phyloP scores from a whole-genome alignment of 1,139 yeast genomes.

The Scheffersomyces lignicola region DNA sequence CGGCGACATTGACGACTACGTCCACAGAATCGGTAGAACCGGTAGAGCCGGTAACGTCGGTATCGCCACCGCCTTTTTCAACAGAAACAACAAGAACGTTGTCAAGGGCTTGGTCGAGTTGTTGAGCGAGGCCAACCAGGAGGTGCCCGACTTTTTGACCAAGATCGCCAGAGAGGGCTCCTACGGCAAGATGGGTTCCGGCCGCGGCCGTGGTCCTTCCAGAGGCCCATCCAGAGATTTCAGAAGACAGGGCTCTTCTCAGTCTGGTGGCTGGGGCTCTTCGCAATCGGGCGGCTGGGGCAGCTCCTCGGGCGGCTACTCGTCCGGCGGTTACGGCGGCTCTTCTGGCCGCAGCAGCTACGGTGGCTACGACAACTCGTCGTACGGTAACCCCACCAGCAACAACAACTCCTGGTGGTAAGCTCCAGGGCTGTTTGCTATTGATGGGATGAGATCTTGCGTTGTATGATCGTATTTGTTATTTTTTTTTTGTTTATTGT shows the following conservation, averaged over 20 bases:
- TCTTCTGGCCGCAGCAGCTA: constrained; percentile 11
- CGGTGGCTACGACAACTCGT: constrained; percentile 20
- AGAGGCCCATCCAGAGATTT: constrained; percentile 53
- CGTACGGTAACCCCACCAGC: constrained; percentile 36
- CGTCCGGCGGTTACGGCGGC: constrained; percentile 13
- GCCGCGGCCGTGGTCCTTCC: constrained; percentile 50
- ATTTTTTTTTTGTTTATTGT: constrained; percentile 8
- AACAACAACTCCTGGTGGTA: constrained; percentile 50
- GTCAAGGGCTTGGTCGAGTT: constrained; percentile 87
- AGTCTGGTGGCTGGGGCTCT: constrained; percentile 24
- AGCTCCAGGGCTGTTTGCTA: constrained; percentile 5
- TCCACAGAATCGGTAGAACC: constrained; percentile 99
- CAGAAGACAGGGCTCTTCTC: constrained; percentile 48
- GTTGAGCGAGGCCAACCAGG: constrained; percentile 95
- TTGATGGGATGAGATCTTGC: background rate
- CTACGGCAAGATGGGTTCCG: constrained; percentile 42
- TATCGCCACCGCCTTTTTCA: constrained; percentile 96
- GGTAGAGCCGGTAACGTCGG: constrained; percentile 99
- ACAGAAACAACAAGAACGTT: constrained; percentile 90
- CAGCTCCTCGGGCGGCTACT: constrained; percentile 29
- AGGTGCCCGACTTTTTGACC: constrained; percentile 85
- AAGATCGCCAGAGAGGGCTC: constrained; percentile 79
- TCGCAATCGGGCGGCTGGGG: constrained; percentile 19
- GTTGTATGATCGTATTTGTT: constrained; percentile 1
- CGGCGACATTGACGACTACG: constrained; percentile 95